These are phyloP conservation scores for Tuber calosporum DNA, from an alignment of 495 filamentous ascomycete species.

Conservation along the genomic window DNA sequence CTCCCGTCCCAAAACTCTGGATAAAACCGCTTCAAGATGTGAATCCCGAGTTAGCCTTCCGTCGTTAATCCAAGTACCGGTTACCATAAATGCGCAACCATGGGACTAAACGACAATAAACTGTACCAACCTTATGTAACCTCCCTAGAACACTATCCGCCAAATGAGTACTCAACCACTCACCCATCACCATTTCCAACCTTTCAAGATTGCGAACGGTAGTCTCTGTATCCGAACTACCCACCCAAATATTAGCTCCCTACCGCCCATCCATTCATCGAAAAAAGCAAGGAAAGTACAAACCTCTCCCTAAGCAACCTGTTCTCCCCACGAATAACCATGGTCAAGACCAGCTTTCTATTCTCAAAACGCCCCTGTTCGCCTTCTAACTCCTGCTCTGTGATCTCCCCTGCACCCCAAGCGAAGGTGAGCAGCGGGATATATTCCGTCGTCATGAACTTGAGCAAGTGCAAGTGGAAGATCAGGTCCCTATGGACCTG, in stretches of 20 bases:
- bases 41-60: neutral
- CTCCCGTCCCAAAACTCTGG: neutral
- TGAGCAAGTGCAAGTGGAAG: neutral
- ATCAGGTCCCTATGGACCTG: neutral
- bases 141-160: neutral
- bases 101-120: neutral
- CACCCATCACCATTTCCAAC: neutral
- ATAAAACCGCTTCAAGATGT: neutral
- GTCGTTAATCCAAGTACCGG: neutral
- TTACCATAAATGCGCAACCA: neutral
- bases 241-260: neutral
- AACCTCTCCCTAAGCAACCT: neutral
- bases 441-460: conserved; percentile 1
- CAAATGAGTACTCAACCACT: neutral
- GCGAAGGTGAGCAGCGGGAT: neutral
- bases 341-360: neutral
- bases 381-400: neutral
- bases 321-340: neutral
- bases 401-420: neutral
- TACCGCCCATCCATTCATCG: neutral
- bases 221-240: neutral
- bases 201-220: neutral
- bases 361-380: neutral
- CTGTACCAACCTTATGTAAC: conserved; percentile 2
- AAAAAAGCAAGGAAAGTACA: neutral